phyloP scores from a whole-genome alignment of 176 grass and related monocot species.

The Dactylis glomerata region DNA sequence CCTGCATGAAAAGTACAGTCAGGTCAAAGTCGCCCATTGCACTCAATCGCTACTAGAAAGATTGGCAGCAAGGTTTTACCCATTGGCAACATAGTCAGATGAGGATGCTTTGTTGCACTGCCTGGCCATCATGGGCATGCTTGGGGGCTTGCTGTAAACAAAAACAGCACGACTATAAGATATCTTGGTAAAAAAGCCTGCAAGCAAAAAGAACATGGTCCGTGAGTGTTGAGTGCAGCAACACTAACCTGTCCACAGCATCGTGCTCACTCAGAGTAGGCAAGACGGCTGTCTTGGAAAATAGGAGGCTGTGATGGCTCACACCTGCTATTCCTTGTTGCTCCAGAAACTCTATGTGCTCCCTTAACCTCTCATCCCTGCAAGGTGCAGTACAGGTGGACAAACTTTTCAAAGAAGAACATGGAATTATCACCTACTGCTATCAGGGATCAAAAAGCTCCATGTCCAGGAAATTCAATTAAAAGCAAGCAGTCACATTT shows the following conservation, averaged over 20 bases:
- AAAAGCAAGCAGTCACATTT: constrained; percentile 6
- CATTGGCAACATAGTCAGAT: constrained; percentile 39
- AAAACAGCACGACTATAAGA: constrained; percentile 21
- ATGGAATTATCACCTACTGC: not conserved
- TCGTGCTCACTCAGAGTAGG: constrained; percentile 54
- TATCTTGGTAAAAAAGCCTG: not conserved
- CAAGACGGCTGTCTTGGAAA: constrained; percentile 78
- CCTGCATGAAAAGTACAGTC: constrained; percentile 29
- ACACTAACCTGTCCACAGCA: constrained; percentile 45
- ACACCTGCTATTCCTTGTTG: constrained; percentile 77
- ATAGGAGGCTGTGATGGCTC: constrained; percentile 92
- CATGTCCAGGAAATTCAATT: not conserved
- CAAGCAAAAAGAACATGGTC: not conserved
- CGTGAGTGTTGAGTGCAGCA: not conserved
- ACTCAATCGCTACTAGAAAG: not conserved
- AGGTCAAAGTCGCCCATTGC: not conserved
- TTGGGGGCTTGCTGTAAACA: constrained; percentile 33
- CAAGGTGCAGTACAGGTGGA: not conserved
- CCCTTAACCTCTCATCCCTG: constrained; percentile 67
- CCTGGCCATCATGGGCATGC: constrained; percentile 27
- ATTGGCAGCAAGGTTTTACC: constrained; percentile 25
- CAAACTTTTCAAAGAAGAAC: constrained; percentile 27
- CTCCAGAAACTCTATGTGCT: constrained; percentile 78
- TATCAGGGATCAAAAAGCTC: not conserved
- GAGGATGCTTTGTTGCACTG: constrained; percentile 33